These are phyloP conservation scores for Trypanosoma conorhini DNA, from an alignment of 208 protist genomes.

Conservation along the genomic window DNA sequence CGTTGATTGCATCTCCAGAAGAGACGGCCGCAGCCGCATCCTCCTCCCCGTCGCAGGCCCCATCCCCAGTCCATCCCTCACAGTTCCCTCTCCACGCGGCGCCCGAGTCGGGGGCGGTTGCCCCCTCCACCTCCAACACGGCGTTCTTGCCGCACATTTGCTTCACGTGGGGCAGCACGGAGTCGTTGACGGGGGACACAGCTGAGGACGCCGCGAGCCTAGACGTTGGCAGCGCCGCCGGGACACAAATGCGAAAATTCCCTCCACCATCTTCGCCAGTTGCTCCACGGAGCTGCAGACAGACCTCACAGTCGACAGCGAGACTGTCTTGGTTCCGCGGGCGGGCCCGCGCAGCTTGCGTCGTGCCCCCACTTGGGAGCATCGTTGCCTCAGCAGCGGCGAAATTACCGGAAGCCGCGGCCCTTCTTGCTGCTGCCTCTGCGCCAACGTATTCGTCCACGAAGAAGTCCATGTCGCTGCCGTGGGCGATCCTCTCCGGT, in stretches of 20 bases:
- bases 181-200: not conserved
- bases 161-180: not conserved
- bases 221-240: not conserved
- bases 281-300: not conserved
- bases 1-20: not conserved
- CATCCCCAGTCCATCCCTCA: not conserved
- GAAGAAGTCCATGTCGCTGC: slow-evolving; percentile 3
- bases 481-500: not conserved
- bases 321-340: not conserved
- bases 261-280: not conserved
- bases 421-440: not conserved
- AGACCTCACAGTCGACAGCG: slow-evolving; percentile 4
- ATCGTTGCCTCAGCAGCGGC: not conserved
- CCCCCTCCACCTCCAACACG: not conserved
- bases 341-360: not conserved
- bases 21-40: not conserved
- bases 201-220: not conserved
- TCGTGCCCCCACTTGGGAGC: not conserved
- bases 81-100: not conserved
- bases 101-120: not conserved
- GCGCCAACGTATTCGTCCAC: not conserved
- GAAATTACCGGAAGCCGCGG: not conserved
- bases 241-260: not conserved
- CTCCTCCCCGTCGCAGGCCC: not conserved
- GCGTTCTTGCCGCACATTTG: not conserved